Evolutionary conservation across 306 rosid species (phyloP), one percentile per base, ranked within the genome.

Genomic region (Cucurbita pepo): DNA sequence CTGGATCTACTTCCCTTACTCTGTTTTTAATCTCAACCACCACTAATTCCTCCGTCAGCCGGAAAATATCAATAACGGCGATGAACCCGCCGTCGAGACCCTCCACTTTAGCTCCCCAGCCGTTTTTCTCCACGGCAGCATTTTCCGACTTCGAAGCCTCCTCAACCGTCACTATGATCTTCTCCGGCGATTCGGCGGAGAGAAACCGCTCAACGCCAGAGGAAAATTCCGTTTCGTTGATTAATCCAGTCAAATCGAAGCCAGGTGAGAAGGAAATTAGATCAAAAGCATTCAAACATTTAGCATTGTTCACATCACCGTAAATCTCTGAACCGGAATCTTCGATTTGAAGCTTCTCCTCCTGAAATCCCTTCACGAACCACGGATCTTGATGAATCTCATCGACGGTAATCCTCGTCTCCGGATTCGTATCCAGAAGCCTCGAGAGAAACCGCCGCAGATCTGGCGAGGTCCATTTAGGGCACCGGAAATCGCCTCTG

Each of bases 231-330:
- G 78, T 5, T 44, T 80, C 77, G 12, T 38, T 21, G 38, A 94
- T 58, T 62, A 90, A 5, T 18, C 90, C 83, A 34, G 91, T 86
- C 56, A 90, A 69, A 11, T 90, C 86, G 7, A 90, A 88, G 41
- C 96, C 96, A 1, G 77, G 67, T 0, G 94, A 87, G 57, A 94
- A 85, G 0, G 94, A 90, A 6, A 94, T 94, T 54, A 94, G 56
- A 22, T 94, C 92, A 36, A 94, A 94, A 0, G 97, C 96, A 25
- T 90, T 94, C 63, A 94, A 36, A 2, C 66, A 41, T 44, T 82
- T 76, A 12, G 50, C 67, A 69, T 65, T 56, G 38, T 15, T 72
- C 5, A 62, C 67, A 50, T 75, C 78, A 1, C 71, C 22, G 62
- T 21, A 64, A 7, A 60, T 19, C 74, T 75, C 8, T 30, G 56